phyloP scores from a whole-genome alignment of 495 filamentous ascomycete genomes.

The Friedmanniomyces simplex region DNA sequence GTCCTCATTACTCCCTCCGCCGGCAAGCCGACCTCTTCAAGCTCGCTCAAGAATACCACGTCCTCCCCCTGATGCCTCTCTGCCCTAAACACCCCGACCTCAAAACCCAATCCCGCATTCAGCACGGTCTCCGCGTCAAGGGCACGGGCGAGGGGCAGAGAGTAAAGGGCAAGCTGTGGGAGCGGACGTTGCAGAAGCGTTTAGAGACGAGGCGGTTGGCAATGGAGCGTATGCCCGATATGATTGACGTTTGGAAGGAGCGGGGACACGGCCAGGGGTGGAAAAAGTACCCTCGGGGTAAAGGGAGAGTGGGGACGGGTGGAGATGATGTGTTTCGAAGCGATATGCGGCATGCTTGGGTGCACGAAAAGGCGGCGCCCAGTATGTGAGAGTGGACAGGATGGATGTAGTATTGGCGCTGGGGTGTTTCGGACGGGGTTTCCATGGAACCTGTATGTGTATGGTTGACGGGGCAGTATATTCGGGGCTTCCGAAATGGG shows the following conservation, averaged over 20 bases:
- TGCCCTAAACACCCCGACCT: conserved; percentile 65
- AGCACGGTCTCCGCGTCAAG: conserved; percentile 69
- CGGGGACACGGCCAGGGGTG: conserved; percentile 77
- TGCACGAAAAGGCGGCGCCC: not conserved
- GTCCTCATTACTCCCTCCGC: conserved; percentile 69
- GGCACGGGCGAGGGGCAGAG: conserved; percentile 76
- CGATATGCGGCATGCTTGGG: conserved; percentile 7
- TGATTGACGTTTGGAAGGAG: conserved; percentile 90
- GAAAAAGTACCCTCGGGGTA: conserved; percentile 70
- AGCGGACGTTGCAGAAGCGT: conserved; percentile 71
- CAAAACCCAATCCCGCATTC: conserved; percentile 52
- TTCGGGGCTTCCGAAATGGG: no score
- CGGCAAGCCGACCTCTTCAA: conserved; percentile 89
- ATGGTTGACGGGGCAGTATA: no score
- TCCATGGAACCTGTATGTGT: no score
- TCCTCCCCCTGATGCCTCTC: conserved; percentile 73
- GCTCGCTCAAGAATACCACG: conserved; percentile 64
- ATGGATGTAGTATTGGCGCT: no score
- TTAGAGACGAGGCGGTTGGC: conserved; percentile 83
- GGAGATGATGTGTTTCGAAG: not conserved
- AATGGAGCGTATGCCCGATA: conserved; percentile 85
- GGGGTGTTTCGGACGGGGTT: no score
- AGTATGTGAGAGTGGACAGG: not conserved
- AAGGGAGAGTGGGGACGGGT: not conserved
- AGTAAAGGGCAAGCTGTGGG: conserved; percentile 90